These are phyloP conservation scores for Drosera spatulata DNA, from an alignment of 179 eudicot species.

Conservation along the genomic window DNA sequence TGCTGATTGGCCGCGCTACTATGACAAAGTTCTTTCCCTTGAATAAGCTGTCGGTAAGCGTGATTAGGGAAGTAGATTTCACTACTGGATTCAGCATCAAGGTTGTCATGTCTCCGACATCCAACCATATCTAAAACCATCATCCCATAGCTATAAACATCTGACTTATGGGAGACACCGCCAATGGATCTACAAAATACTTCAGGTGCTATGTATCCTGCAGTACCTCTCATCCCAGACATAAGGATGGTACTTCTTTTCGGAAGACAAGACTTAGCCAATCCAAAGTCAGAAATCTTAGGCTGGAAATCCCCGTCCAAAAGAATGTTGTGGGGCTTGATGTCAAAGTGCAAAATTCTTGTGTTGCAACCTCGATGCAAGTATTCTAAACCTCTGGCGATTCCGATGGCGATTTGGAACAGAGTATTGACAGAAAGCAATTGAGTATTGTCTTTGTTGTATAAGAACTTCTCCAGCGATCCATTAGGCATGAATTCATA, in stretches of 20 bases:
- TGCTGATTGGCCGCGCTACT: slow-evolving; percentile 1
- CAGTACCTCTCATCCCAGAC: not conserved
- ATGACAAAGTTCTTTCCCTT: not conserved
- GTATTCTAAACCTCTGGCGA: slow-evolving; percentile 11
- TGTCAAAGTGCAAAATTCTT: slow-evolving; percentile 16
- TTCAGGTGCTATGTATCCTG: too few species aligned
- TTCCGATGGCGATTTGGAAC: slow-evolving; percentile 5
- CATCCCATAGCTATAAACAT: not conserved
- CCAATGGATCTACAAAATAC: too few species aligned
- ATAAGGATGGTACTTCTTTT: slow-evolving; percentile 13
- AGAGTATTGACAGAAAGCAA: slow-evolving; percentile 2
- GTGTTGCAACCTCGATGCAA: slow-evolving; percentile 19
- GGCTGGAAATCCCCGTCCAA: slow-evolving; percentile 5
- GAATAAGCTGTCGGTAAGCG: too few species aligned
- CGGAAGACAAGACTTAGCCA: slow-evolving; percentile 9
- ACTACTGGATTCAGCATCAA: slow-evolving; percentile 9
- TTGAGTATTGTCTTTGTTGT: not conserved
- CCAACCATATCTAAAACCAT: not conserved
- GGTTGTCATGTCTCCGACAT: slow-evolving; percentile 10
- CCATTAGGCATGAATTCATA: slow-evolving; percentile 22
- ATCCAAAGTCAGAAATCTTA: slow-evolving; percentile 19
- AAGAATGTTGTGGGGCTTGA: too few species aligned
- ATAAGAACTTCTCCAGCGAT: slow-evolving; percentile 18
- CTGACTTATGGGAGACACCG: too few species aligned
- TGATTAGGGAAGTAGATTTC: slow-evolving; percentile 1